Percentiles rank a stretch among this genome's conserved stretches.
Evolutionary conservation across 495 filamentous ascomycete species (phyloP).

Genomic region (Neurospora sp.): DNA sequence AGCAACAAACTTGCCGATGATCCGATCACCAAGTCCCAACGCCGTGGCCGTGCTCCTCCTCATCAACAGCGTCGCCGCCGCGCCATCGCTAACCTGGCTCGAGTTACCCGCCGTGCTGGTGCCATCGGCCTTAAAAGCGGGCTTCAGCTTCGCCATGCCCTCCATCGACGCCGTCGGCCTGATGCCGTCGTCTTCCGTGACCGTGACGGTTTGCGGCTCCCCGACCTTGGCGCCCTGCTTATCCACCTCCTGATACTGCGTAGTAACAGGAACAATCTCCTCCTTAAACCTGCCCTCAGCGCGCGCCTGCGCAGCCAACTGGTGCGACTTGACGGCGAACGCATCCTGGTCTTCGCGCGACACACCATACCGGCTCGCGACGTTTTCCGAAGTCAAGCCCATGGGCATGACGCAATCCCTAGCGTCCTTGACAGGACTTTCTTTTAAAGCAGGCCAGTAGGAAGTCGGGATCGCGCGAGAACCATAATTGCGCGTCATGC

Average conservation of each 20-base stretch:
- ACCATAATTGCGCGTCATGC: constrained; percentile 86
- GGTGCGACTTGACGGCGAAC: constrained; percentile 66
- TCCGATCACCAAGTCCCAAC: constrained; percentile 55
- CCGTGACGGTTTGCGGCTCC: constrained; percentile 38
- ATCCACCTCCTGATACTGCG: constrained; percentile 53
- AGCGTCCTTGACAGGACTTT: constrained; percentile 56
- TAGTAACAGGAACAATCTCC: constrained; percentile 70
- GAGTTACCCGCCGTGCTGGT: constrained; percentile 80
- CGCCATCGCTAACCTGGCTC: constrained; percentile 78
- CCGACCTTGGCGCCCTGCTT: constrained; percentile 39
- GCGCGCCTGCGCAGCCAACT: constrained; percentile 59
- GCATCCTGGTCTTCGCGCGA: constrained; percentile 66
- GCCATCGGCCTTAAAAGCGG: constrained; percentile 66
- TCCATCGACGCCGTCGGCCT: constrained; percentile 53
- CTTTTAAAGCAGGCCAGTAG: constrained; percentile 63
- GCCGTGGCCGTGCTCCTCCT: constrained; percentile 68
- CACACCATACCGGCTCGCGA: constrained; percentile 69
- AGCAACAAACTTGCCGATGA: constrained; percentile 72
- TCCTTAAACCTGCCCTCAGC: constrained; percentile 56
- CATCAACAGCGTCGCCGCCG: constrained; percentile 74
- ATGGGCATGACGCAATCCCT: constrained; percentile 87
- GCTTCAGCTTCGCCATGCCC: constrained; percentile 68
- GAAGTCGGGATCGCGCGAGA: constrained; percentile 70
- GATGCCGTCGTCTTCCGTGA: constrained; percentile 75
- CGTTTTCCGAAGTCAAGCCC: constrained; percentile 89